Evolutionary conservation across 345 rosid genomes (phyloP).

Genomic region (Clarkia xantiana): DNA sequence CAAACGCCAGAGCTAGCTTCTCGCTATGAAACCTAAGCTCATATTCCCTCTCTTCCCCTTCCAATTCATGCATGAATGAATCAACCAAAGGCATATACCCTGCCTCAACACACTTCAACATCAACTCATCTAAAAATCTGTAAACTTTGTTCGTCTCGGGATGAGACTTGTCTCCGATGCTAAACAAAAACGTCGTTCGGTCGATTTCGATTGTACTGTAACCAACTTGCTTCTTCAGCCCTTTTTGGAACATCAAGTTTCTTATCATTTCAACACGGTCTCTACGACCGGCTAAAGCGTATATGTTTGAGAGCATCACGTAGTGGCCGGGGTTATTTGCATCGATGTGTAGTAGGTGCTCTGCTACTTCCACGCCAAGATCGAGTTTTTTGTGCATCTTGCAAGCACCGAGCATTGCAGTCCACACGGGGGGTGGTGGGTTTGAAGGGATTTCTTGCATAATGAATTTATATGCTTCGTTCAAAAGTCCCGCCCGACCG

Average conservation of each 20-base stretch:
- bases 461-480: constrained; percentile 49
- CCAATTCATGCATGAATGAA: constrained; percentile 63
- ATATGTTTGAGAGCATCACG: constrained; percentile 72
- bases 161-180: constrained; percentile 68
- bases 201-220: constrained; percentile 49
- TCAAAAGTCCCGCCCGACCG: constrained; percentile 61
- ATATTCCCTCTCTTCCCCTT: constrained; percentile 73
- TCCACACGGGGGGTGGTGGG: constrained; percentile 66
- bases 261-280: constrained; percentile 52
- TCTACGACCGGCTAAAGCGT: constrained; percentile 60
- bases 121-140: constrained; percentile 45
- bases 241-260: constrained; percentile 43
- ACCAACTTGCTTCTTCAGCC: constrained; percentile 65
- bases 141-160: constrained; percentile 39
- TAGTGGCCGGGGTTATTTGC: constrained; percentile 88
- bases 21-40: constrained; percentile 71
- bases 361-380: constrained; percentile 60
- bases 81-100: constrained; percentile 50
- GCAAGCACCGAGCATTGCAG: constrained; percentile 93
- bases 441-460: constrained; percentile 23
- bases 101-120: constrained; percentile 46
- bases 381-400: constrained; percentile 75
- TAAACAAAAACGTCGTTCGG: constrained; percentile 41
- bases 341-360: constrained; percentile 48
- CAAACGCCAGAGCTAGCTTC: constrained; percentile 73